phyloP scores from a whole-genome alignment of 2,329 filamentous ascomycete genomes.

The Claviceps pazoutovae region DNA sequence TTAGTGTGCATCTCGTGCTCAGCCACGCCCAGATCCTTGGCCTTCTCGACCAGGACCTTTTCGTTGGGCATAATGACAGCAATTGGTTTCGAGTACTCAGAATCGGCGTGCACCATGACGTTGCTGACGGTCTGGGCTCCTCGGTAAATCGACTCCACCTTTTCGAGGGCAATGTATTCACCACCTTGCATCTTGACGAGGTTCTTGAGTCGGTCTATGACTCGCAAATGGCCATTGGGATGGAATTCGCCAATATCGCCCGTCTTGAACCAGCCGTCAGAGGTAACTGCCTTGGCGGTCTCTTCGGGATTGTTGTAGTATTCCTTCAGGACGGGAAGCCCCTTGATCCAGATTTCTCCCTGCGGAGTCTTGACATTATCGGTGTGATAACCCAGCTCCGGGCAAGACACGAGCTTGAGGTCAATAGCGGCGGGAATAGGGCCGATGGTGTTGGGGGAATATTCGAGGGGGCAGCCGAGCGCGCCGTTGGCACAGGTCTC shows the following conservation, averaged over 20 bases:
- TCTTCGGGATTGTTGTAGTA: slow-evolving; percentile 84
- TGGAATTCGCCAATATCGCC: slow-evolving; percentile 92
- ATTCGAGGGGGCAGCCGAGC: slow-evolving; percentile 74
- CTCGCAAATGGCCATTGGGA: slow-evolving; percentile 60
- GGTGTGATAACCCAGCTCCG: slow-evolving; percentile 74
- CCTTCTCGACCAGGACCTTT: slow-evolving; percentile 46
- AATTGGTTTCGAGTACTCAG: slow-evolving; percentile 61
- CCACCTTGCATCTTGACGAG: slow-evolving; percentile 89
- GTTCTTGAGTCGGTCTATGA: slow-evolving; percentile 98
- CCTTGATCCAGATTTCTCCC: slow-evolving; percentile 85
- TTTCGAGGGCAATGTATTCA: slow-evolving; percentile 95
- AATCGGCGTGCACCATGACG: slow-evolving; percentile 74
- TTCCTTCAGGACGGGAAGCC: slow-evolving; percentile 55
- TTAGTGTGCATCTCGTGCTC: slow-evolving; percentile 55
- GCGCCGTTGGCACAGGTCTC: slow-evolving; percentile 79
- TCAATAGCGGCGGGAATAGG: slow-evolving; percentile 66
- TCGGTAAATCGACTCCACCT: slow-evolving; percentile 84
- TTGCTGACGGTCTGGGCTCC: slow-evolving; percentile 66
- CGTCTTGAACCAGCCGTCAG: slow-evolving; percentile 93
- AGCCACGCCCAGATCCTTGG: slow-evolving; percentile 45
- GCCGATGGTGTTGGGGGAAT: slow-evolving; percentile 64
- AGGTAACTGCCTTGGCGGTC: slow-evolving; percentile 61
- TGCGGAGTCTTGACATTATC: slow-evolving; percentile 59
- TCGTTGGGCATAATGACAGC: slow-evolving; percentile 64
- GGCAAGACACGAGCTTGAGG: slow-evolving; percentile 80